Base-by-base conservation (phyloP, 345 rosid genomes). In the Turritis glabra region DNA sequence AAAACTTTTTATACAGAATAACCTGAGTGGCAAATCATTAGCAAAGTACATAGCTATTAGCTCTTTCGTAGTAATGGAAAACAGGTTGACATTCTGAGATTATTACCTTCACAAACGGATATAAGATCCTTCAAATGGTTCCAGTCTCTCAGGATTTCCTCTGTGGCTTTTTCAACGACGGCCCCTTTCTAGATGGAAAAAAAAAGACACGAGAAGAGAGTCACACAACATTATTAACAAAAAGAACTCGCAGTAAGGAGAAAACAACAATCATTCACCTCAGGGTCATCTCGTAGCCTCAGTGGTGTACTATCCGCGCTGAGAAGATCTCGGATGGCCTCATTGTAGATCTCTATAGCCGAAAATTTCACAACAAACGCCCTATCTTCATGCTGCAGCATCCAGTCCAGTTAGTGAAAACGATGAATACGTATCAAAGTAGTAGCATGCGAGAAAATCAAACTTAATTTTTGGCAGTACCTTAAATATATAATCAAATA, bases 301-400 rank as follows among this genome's bases (percentile, higher is more conserved):
- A 95, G 96, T 62, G 90, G 90, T 60, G 89, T 78, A 70, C 74
- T 84, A 68, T 92, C 98, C 0, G 83, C 66, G 63, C 82, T 82
- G 25, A 95, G 92, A 54, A 95, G 93, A 87, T 95, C 99, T 66
- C 92, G 85, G 59, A 95, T 85, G 46, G 92, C 87, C 80, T 95
- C 99, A 75, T 95, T 95, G 80, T 95, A 95, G 80, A 95, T 92
- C 89, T 95, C 99, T 75, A 92, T 89, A 14, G 99, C 97, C 27
- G 97, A 95, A 79, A 95, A 86, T 71, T 92, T 95, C 87, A 95
- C 82, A 78, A 83, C 91, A 79, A 89, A 92, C 58, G 89, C 97
- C 80, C 99, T 90, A 77, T 95, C 99, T 77, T 86, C 91, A 76
- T 90, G 93, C 97, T 95, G 89, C 53, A 80, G 51, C 12, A 5